Evolutionary conservation across 805 yeast genomes (phyloP).

Genomic region (Candida nonsorbophila): DNA sequence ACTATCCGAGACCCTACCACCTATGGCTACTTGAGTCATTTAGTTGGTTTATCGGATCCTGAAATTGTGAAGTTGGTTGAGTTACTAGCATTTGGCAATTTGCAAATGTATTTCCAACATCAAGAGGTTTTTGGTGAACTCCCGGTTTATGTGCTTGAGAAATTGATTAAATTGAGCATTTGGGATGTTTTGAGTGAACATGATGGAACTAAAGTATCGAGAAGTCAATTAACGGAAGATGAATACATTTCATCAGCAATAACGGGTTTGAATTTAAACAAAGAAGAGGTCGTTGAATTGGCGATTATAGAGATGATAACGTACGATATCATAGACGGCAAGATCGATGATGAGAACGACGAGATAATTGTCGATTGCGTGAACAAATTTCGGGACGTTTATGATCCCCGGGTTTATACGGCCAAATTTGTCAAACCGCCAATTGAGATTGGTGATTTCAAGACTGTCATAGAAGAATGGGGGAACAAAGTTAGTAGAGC

Average conservation of each 20-base stretch:
- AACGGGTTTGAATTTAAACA: slow-evolving; percentile 1
- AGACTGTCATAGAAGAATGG: background rate
- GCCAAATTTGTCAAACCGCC: slow-evolving; percentile 1
- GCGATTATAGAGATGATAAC: slow-evolving; percentile 9
- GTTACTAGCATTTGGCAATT: slow-evolving; percentile 34
- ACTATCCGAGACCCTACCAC: background rate
- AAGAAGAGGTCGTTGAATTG: slow-evolving; percentile 2
- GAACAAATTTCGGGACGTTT: slow-evolving; percentile 25
- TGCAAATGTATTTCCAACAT: slow-evolving; percentile 17
- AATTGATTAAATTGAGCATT: slow-evolving; percentile 24
- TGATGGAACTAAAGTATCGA: slow-evolving; percentile 6
- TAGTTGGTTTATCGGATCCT: background rate
- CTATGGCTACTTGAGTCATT: background rate
- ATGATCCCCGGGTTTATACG: slow-evolving; percentile 14
- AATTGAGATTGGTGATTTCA: background rate
- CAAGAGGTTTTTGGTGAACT: slow-evolving; percentile 10
- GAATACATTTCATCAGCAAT: background rate
- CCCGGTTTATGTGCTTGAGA: slow-evolving; percentile 9
- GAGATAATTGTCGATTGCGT: slow-evolving; percentile 13
- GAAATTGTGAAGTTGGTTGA: slow-evolving; percentile 18
- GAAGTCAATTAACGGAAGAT: slow-evolving; percentile 11
- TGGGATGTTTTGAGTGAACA: slow-evolving; percentile 10
- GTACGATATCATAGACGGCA: slow-evolving; percentile 13
- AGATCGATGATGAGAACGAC: slow-evolving; percentile 21
- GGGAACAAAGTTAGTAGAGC: background rate